These are phyloP conservation scores for Hypsizygus marmoreus DNA, from an alignment of 768 basidiomycete species.

Conservation along the genomic window DNA sequence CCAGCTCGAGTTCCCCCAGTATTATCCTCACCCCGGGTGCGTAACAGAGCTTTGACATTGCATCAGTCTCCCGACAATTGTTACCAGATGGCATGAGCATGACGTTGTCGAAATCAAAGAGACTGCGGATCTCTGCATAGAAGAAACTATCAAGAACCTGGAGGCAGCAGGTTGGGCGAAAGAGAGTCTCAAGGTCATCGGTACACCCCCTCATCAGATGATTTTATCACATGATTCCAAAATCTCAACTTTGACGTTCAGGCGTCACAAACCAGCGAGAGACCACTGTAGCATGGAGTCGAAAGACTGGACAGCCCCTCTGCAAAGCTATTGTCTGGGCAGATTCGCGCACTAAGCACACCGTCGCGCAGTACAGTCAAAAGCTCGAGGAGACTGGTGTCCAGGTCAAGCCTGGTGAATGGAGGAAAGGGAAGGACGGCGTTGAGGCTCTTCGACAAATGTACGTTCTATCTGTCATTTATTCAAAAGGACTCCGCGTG, in stretches of 20 bases:
- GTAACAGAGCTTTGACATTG: slow-evolving; percentile 14
- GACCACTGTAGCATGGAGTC: slow-evolving; percentile 92
- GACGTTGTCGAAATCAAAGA: slow-evolving; percentile 81
- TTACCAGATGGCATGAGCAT: slow-evolving; percentile 90
- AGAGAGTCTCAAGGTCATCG: slow-evolving; percentile 88
- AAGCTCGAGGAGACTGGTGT: slow-evolving; percentile 75
- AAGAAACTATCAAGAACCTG: slow-evolving; percentile 67
- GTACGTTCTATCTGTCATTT: slow-evolving; percentile 42
- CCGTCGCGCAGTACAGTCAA: slow-evolving; percentile 78
- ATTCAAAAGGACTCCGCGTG: too few species aligned
- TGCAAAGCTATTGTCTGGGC: slow-evolving; percentile 95
- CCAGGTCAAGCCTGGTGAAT: slow-evolving; percentile 63
- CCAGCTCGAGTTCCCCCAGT: slow-evolving; percentile 93
- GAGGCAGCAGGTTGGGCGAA: slow-evolving; percentile 76
- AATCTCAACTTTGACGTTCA: slow-evolving; percentile 22
- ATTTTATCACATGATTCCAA: slow-evolving; percentile 20
- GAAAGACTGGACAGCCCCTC: slow-evolving; percentile 84
- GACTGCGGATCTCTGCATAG: slow-evolving; percentile 75
- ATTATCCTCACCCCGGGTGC: slow-evolving; percentile 86
- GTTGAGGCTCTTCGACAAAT: slow-evolving; percentile 64
- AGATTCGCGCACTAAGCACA: slow-evolving; percentile 88
- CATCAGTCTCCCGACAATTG: slow-evolving; percentile 1
- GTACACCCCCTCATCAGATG: slow-evolving; percentile 44
- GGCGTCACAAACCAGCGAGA: slow-evolving; percentile 98
- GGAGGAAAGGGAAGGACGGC: slow-evolving; percentile 73